Evolutionary conservation across 257 asterid genomes (phyloP).

Genomic region (Osmanthus fragrans): DNA sequence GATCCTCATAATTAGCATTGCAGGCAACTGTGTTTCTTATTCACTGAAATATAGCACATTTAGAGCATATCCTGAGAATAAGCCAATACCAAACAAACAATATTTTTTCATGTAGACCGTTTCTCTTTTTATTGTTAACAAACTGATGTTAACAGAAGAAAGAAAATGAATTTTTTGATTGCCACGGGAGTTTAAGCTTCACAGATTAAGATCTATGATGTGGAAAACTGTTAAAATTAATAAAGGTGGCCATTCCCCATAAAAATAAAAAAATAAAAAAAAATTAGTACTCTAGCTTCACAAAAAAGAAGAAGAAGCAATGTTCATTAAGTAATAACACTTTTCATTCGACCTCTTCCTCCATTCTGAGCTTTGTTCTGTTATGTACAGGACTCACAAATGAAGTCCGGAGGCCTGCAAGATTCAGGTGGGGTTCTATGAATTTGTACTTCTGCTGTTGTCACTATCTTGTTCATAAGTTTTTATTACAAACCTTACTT

Average conservation of each 20-base stretch:
- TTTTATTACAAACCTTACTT: slow-evolving; percentile 25
- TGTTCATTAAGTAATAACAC: neutral
- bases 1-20: neutral
- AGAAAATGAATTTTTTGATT: neutral
- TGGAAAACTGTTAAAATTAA: neutral
- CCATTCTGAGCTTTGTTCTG: slow-evolving; percentile 22
- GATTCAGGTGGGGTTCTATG: slow-evolving; percentile 49
- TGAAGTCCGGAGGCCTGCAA: slow-evolving; percentile 48
- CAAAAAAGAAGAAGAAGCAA: neutral
- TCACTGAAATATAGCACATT: neutral
- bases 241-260: neutral
- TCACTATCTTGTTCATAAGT: slow-evolving; percentile 19
- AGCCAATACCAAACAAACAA: neutral
- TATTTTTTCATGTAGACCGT: neutral
- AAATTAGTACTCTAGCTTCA: neutral
- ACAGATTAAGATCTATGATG: neutral
- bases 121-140: neutral
- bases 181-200: neutral
- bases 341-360: slow-evolving; percentile 2
- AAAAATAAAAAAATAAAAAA: neutral
- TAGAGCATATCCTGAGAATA: neutral
- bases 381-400: slow-evolving; percentile 48
- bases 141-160: neutral
- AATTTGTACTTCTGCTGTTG: slow-evolving; percentile 5
- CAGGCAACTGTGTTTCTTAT: neutral